Evolutionary conservation across 192 early-diverging fungal species (phyloP).

Genomic region (Coemansia sp.): DNA sequence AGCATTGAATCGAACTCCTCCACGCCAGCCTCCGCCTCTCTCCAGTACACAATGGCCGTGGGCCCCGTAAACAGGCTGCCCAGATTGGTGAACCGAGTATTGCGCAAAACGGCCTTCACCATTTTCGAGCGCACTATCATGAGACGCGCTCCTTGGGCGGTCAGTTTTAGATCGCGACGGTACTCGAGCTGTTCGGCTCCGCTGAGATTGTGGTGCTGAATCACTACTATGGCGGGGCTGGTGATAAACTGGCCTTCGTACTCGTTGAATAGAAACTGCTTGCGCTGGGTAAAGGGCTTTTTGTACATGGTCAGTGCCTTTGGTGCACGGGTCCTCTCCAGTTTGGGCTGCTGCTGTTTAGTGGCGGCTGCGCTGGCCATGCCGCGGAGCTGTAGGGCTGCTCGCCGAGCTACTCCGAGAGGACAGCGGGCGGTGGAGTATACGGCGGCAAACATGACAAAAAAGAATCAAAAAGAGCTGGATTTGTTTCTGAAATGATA

Average conservation of each 20-base stretch:
- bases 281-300: conserved; percentile 53
- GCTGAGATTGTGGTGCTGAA: conserved; percentile 52
- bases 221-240: conserved; percentile 25
- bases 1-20: not conserved
- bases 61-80: conserved; percentile 43
- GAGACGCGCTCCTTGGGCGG: conserved; percentile 26
- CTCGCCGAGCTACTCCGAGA: not conserved
- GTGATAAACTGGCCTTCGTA: conserved; percentile 39
- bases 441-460: conserved; percentile 5
- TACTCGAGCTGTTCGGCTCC: conserved; percentile 36
- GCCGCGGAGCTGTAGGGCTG: not conserved
- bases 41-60: conserved; percentile 42
- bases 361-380: conserved; percentile 13
- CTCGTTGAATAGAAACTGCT: conserved; percentile 45
- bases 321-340: conserved; percentile 34
- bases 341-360: conserved; percentile 1
- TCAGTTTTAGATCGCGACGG: conserved; percentile 24
- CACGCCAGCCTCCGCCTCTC: not conserved
- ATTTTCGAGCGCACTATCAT: conserved; percentile 48
- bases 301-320: conserved; percentile 49
- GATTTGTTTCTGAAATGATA: not conserved
- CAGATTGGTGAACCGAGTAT: conserved; percentile 42
- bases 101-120: conserved; percentile 45
- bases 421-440: not conserved
- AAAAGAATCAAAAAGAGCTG: not conserved